Percentiles rank a stretch among this genome's conserved stretches.
phyloP scores from a whole-genome alignment of 345 rosid species.

The Salix viminalis region DNA sequence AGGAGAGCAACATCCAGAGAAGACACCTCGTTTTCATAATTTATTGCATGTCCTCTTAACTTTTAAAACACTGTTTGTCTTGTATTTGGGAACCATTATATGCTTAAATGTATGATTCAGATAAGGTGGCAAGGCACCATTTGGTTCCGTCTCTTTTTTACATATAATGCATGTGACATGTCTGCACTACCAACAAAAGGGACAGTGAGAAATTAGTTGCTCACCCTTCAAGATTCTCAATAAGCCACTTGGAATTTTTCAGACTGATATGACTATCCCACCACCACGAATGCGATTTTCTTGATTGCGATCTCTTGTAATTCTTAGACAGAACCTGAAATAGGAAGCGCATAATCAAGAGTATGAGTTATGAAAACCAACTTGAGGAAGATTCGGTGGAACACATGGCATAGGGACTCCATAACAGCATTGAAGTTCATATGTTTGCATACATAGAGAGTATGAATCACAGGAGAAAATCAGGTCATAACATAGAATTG shows the following conservation, averaged over 20 bases:
- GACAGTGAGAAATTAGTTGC: background rate
- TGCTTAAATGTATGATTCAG: background rate
- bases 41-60: background rate
- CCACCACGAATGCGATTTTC: conserved; percentile 36
- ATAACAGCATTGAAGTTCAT: background rate
- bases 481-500: background rate
- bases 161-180: background rate
- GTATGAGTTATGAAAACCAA: background rate
- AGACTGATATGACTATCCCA: conserved; percentile 34
- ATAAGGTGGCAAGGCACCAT: background rate
- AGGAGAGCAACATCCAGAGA: background rate
- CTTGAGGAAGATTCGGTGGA: background rate
- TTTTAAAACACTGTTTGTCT: background rate
- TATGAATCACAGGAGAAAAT: too few species aligned
- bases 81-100: background rate
- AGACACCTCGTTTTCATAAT: background rate
- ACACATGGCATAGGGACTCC: background rate
- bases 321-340: conserved; percentile 19
- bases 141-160: background rate
- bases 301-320: conserved; percentile 18
- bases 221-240: conserved; percentile 54
- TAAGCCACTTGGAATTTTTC: conserved; percentile 41
- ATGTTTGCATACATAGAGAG: background rate
- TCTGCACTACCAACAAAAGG: background rate
- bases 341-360: background rate